Evolutionary conservation across 805 yeast species (phyloP), one percentile per base, ranked within the genome.

Genomic region (Ogataea saltuana): DNA sequence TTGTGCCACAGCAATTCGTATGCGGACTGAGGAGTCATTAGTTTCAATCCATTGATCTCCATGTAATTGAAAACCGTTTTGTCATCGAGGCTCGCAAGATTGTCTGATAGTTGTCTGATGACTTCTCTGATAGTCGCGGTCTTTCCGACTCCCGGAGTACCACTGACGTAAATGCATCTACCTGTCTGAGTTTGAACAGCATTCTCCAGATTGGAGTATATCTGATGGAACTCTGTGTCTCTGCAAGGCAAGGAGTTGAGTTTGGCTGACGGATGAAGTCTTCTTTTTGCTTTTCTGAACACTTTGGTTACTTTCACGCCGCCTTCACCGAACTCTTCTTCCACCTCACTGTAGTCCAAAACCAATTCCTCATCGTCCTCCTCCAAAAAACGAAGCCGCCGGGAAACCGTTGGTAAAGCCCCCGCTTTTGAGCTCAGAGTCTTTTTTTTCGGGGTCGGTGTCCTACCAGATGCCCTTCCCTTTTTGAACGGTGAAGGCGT

Each of bases 91-190:
- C 42, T 41, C 6, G 55, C 46, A 32, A 58, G 30, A 37, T 51
- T 28, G 34, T 50, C 28, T 33, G 75, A 72, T 26, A 93, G 64
- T 55, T 85, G 88, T 25, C 79, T 74, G 19, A 93, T 75, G 0
- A 86, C 97, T 56, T 89, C 96, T 42, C 96, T 68, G 2, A 91
- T 81, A 0, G 98, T 91, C 3, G 95, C 93, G 0, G 99, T 91
- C 60, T 93, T 93, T 10, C 99, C 99, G 2, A 95, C 91, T 7
- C 99, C 99, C 0, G 99, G 99, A 0, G 97, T 88, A 3, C 99
- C 99, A 63, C 96, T 88, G 9, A 93, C 81, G 59, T 90, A 93
- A 5, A 93, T 65, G 51, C 96, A 88, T 6, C 90, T 76, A 0
- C 98, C 97, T 1, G 84, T 75, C 31, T 78, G 76, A 12, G 83